Evolutionary conservation across 139 green algal genomes (phyloP), one percentile per base, ranked within the genome.

Genomic region (Chlamydomonas urium): DNA sequence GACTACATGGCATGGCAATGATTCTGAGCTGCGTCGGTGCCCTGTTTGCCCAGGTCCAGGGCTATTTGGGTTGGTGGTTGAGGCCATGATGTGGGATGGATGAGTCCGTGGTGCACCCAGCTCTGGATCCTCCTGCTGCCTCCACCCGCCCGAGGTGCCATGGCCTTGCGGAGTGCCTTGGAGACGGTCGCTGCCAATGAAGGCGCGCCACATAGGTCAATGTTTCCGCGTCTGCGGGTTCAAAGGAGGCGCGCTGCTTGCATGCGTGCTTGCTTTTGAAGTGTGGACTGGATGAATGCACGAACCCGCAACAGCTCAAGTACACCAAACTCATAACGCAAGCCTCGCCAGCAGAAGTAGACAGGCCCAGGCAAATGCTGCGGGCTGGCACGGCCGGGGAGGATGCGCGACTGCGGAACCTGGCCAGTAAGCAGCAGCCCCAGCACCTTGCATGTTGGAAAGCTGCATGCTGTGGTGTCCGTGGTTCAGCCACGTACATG

Each of bases 341-440:
- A n/a, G n/a, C n/a, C n/a, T 53, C 42, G 42, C 17, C 42, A 53
- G 42, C 10, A 53, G 42, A 10, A n/a, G 42, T 17, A 53, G 14
- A n/a, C 42, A 53, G 14, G 42, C 42, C 42, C 42, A 53, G 42
- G 42, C 17, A 10, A 17, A 67, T 35, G 63, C 35, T 34, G 5
- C 63, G 56, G 56, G 63, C 63, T 6, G 63, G 17, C 35, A 56
- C 21, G 56, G 63, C 63, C 5, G 24, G 10, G 56, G 63, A 70
- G 35, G 77, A 77, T 21, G 31, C 70, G n/a, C 45, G 79, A 6
- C 62, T 85, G 0, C 42, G 75, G 3, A 79, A 79, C 5, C 38
- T 85, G 4, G 61, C 79, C 24, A 74, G 79, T 85, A 28, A 72
- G 79, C 24, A 6, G 48, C 66, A 26, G 37, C 26, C 8, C 36